Percentiles rank a stretch among this genome's conserved stretches.
phyloP scores from a whole-genome alignment of 805 yeast genomes.

The Blastobotrys terrestris region DNA sequence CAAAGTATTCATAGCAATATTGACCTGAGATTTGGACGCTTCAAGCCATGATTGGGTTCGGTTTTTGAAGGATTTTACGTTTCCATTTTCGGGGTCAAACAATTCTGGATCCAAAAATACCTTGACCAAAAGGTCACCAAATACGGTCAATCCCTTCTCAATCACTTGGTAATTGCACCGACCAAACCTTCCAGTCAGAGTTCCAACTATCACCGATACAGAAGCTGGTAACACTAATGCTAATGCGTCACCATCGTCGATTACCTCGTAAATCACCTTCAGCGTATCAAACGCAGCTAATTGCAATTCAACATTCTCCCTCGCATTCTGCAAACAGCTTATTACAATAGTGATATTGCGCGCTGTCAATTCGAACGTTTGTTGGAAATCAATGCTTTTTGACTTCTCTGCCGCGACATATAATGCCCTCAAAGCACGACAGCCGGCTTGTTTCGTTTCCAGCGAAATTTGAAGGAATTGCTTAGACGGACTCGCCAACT shows the following conservation, averaged over 20 bases:
- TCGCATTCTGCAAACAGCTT: conserved; percentile 18
- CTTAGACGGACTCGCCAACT: conserved; percentile 4
- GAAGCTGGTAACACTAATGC: conserved; percentile 30
- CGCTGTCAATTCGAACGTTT: conserved; percentile 20
- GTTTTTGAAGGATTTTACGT: conserved; percentile 20
- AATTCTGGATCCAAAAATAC: conserved; percentile 19
- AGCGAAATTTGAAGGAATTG: conserved; percentile 16
- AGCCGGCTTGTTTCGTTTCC: conserved; percentile 24
- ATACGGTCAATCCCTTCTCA: conserved; percentile 14
- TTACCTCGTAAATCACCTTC: conserved; percentile 3
- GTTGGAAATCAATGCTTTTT: background rate
- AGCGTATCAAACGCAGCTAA: conserved; percentile 18
- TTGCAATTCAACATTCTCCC: conserved; percentile 16
- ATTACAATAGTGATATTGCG: conserved; percentile 20
- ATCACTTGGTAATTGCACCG: conserved; percentile 20
- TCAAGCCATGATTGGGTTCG: conserved; percentile 50
- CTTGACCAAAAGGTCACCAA: conserved; percentile 13
- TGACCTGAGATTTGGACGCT: conserved; percentile 47
- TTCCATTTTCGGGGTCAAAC: conserved; percentile 6
- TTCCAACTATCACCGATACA: conserved; percentile 26
- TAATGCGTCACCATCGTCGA: conserved; percentile 20
- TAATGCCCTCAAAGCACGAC: conserved; percentile 20
- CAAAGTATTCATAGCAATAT: conserved; percentile 39
- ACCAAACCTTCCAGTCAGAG: conserved; percentile 20
- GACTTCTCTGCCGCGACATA: conserved; percentile 15